A percentile compares a stretch with the other conserved stretches of the same genome.
Conservation (phyloP, 2,329 filamentous ascomycete genomes). For the Orbilia brochopaga region DNA sequence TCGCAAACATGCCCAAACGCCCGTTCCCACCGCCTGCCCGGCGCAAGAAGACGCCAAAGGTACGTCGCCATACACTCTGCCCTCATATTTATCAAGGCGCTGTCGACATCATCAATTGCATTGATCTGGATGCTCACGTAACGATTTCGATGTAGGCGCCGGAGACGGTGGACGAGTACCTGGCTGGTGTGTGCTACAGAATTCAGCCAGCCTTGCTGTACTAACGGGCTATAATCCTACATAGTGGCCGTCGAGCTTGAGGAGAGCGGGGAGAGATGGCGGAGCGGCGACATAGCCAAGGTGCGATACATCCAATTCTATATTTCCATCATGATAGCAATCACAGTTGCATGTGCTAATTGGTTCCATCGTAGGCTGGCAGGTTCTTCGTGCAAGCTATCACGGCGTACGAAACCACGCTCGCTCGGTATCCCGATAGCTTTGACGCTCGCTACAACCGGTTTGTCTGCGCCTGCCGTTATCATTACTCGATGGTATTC, state of each 20-base stretch:
- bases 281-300: slow-evolving; percentile 53
- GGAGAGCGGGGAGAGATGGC: slow-evolving; percentile 55
- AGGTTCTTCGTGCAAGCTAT: slow-evolving; percentile 54
- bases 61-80: no score
- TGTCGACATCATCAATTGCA: background rate
- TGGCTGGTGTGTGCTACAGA: slow-evolving; percentile 20
- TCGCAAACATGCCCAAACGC: slow-evolving; percentile 41
- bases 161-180: slow-evolving; percentile 45
- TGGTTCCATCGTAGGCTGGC: slow-evolving; percentile 43
- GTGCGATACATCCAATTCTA: slow-evolving; percentile 23
- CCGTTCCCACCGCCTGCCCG: slow-evolving; percentile 31
- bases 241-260: slow-evolving; percentile 54
- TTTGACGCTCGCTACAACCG: slow-evolving; percentile 54
- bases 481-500: background rate
- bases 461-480: slow-evolving; percentile 16
- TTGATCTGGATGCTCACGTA: slow-evolving; percentile 19
- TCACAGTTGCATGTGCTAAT: background rate
- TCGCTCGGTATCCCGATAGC: slow-evolving; percentile 47
- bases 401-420: slow-evolving; percentile 50
- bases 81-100: no score
- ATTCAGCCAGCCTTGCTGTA: background rate
- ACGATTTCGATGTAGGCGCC: slow-evolving; percentile 10
- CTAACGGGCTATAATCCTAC: background rate
- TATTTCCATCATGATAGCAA: background rate
- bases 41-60: slow-evolving; percentile 46